These are phyloP conservation scores for Raffaelea deltoideospora DNA, from an alignment of 2,329 filamentous ascomycete genomes.

Conservation along the genomic window DNA sequence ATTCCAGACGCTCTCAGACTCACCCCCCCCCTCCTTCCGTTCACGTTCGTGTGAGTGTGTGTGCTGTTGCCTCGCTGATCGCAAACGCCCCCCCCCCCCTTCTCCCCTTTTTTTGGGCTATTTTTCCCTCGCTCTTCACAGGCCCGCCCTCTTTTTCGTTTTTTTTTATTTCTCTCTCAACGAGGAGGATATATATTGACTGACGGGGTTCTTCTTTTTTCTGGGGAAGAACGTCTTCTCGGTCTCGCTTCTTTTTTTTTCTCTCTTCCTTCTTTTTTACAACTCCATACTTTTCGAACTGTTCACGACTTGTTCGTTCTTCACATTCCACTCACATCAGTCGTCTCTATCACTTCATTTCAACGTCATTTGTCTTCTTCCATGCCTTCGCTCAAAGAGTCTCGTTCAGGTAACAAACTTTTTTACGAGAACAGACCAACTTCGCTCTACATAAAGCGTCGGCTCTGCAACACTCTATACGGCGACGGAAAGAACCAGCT, in stretches of 20 bases:
- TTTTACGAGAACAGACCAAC: neutral
- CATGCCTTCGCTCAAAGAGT: neutral
- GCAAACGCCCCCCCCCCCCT: conserved; percentile 5
- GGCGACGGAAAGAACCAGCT: neutral
- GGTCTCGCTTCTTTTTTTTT: neutral
- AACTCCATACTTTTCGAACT: neutral
- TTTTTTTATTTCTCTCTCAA: too few species aligned
- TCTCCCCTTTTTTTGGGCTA: neutral
- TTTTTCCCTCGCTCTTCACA: conserved; percentile 1
- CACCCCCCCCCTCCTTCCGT: too few species aligned
- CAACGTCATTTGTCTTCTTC: too few species aligned
- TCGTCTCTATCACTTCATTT: neutral
- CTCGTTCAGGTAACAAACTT: neutral
- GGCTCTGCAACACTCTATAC: neutral
- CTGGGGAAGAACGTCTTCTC: neutral
- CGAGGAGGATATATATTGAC: conserved; percentile 4
- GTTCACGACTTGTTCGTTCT: neutral
- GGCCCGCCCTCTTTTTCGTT: neutral
- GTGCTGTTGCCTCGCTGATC: conserved; percentile 5
- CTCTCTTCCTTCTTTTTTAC: neutral
- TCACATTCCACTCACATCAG: neutral
- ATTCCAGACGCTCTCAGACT: too few species aligned
- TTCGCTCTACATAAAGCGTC: neutral
- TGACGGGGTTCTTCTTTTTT: neutral
- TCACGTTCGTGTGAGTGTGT: too few species aligned